Evolutionary conservation across 2,329 filamentous ascomycete genomes (phyloP), one percentile per base, ranked within the genome.

Genomic region (Trichoderma aggressivum): DNA sequence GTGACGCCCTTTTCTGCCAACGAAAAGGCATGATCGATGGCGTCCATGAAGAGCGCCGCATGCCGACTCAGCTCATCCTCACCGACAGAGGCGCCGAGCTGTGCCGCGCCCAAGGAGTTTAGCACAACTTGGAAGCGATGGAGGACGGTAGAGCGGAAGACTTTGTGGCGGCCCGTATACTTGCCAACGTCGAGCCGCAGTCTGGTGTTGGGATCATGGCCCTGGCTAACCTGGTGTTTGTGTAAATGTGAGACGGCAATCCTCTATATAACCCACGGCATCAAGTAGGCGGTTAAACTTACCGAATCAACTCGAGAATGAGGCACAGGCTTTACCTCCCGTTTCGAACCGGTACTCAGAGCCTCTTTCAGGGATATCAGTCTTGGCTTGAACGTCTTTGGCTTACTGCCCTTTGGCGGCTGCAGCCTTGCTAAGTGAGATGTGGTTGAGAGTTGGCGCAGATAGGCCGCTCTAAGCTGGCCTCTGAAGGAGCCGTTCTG

Each of bases 41-140:
- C 76, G 26, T 79, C 77, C 75, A 82, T 81, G 76, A 89, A 89
- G 10, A 84, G 75, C 8, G 76, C 76, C 6, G 80, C 79, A 73
- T 88, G 84, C 10, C 79, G 79, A 43, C 83, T 80, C 21, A 88
- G 77, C 66, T 86, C 83, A 64, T 81, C 74, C 63, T 80, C 78
- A 55, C 80, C 75, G 18, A 80, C 68, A 12, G 78, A 78, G 6
- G 70, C 78, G n/a, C 74, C 66, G 39, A 61, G 47, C 10, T 76
- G 77, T 3, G 77, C 74, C 1, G 75, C 72, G 3, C 77, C 75
- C 34, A 80, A 70, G 0, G 74, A 70, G 14, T 75, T 74, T 26
- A 86, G 70, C 14, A 85, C 75, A 2, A 67, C 11, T 3, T 81
- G 76, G 67, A 86, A 82, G 7, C 80, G 81, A 32, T 74, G 69